Evolutionary conservation across 768 basidiomycete species (phyloP).

Genomic region (Tricholoma saponaceum): DNA sequence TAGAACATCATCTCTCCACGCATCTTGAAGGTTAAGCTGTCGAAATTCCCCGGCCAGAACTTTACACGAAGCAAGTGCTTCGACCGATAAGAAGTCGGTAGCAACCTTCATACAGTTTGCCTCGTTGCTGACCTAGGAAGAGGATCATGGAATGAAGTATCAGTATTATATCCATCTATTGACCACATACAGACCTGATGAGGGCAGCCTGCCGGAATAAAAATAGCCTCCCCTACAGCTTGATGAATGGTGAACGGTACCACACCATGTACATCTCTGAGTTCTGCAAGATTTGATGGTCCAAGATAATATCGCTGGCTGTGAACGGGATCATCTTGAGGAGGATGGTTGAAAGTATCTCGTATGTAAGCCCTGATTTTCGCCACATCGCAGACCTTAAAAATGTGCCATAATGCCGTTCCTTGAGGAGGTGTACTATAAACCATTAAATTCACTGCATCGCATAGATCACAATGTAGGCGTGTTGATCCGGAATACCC

Average conservation of each 20-base stretch:
- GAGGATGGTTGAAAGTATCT: conserved; percentile 30
- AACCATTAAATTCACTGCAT: too few relatives aligned
- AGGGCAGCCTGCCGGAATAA: conserved; percentile 90
- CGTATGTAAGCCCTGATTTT: conserved; percentile 73
- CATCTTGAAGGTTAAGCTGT: conserved; percentile 76
- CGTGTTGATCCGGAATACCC: conserved; percentile 82
- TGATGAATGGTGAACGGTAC: conserved; percentile 83
- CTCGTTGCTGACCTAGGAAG: conserved; percentile 75
- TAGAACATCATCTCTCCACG: conserved; percentile 90
- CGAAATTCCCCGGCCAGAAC: conserved; percentile 83
- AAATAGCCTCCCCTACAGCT: conserved; percentile 84
- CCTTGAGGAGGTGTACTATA: conserved; percentile 57
- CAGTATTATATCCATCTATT: neutral
- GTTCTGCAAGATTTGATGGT: conserved; percentile 50
- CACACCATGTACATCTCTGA: conserved; percentile 65
- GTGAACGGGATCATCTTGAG: conserved; percentile 77
- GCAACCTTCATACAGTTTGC: conserved; percentile 93
- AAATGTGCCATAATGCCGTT: conserved; percentile 88
- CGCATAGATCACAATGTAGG: too few relatives aligned
- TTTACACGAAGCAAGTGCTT: conserved; percentile 83
- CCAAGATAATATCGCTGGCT: conserved; percentile 80
- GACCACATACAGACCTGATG: conserved; percentile 58
- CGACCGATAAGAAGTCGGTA: conserved; percentile 88
- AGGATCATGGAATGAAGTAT: conserved; percentile 9
- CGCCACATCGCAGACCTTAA: too few relatives aligned